Evolutionary conservation across 2,329 filamentous ascomycete species (phyloP), one percentile per base, ranked within the genome.

Genomic region (Xylaria multiplex): DNA sequence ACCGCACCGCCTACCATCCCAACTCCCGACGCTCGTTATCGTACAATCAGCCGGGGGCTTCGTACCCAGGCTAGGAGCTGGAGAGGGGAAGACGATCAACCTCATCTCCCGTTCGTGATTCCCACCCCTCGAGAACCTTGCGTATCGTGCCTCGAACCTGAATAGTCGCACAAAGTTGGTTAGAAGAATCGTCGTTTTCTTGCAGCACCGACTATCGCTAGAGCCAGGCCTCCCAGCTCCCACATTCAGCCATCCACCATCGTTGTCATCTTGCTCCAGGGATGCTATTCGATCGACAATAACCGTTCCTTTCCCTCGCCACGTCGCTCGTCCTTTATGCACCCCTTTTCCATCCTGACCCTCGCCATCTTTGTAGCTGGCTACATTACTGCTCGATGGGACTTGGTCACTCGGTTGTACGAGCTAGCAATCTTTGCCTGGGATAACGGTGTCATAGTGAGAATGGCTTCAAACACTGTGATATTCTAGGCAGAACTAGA

Each of bases 381-480:
- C 81, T 99, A 99, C 86, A 98, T 95, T 80, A 99, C 96, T 82
- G 96, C 96, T 78, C 92, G 96, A 85, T 99, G 96, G 94, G 96
- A 98, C 82, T 90, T 99, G 70, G 93, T 97, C 73, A 97, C 95
- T 74, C 91, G 94, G 76, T 87, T 98, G 75, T 97, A 97, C 90
- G 95, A 99, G 82, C 89, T 99, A 76, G 92, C 93, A 73, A 91
- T 97, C 72, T 99, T 98, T 80, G 96, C 96, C 73, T 97, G 94
- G 93, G 92, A 98, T 80, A 93, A 98, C 92, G 93, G 95, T 78
- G 96, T 99, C 76, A 91, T 98, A 78, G 93, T 97, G 83, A 77
- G 91, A 45, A 22, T 19, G 11, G 7, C 37, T 43, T 48, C 24
- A 14, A 27, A 48, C 8, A 2, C 19, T 9, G 27, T 37, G 35